Percentiles rank a stretch among this genome's conserved stretches.
Conservation (phyloP, 1,284 basidiomycete species). For the Violaceomyces palustris region DNA sequence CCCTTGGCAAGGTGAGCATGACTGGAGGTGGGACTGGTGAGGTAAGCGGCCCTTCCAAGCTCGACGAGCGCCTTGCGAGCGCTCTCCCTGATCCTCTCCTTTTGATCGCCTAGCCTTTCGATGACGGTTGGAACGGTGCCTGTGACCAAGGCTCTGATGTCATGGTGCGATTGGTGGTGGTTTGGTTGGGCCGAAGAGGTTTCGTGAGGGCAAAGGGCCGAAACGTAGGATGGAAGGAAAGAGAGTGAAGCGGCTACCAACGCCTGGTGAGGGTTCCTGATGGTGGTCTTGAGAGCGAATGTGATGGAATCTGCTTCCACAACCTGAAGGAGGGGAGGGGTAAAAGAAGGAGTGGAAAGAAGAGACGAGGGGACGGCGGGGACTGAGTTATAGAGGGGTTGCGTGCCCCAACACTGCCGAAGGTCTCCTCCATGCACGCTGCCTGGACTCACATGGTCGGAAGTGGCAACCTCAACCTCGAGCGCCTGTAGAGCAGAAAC, state of each 20-base stretch:
- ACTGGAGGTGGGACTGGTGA: slow-evolving; percentile 55
- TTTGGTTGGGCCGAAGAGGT: not conserved
- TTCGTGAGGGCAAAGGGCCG: slow-evolving; percentile 22
- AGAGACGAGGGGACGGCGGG: not conserved
- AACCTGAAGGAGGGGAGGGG: not conserved
- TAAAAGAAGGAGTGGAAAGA: not conserved
- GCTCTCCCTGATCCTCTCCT: slow-evolving; percentile 67
- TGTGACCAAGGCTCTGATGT: slow-evolving; percentile 53
- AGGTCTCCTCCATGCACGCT: no score
- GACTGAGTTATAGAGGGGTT: no score
- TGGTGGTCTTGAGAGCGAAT: slow-evolving; percentile 63
- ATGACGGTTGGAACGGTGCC: slow-evolving; percentile 69
- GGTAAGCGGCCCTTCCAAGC: slow-evolving; percentile 68
- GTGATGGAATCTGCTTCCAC: slow-evolving; percentile 35
- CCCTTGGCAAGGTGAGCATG: slow-evolving; percentile 56
- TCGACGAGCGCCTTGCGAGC: slow-evolving; percentile 70
- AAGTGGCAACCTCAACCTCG: no score
- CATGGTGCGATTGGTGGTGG: slow-evolving; percentile 13
- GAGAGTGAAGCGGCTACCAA: slow-evolving; percentile 54
- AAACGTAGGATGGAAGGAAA: slow-evolving; percentile 39
- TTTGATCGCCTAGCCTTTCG: slow-evolving; percentile 73
- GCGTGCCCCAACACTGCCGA: no score
- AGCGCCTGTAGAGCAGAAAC: no score
- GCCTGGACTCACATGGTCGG: no score
- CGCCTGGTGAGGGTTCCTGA: slow-evolving; percentile 74